Evolutionary conservation across 257 asterid species (phyloP), one percentile per base, ranked within the genome.

Genomic region (Mitragyna speciosa): DNA sequence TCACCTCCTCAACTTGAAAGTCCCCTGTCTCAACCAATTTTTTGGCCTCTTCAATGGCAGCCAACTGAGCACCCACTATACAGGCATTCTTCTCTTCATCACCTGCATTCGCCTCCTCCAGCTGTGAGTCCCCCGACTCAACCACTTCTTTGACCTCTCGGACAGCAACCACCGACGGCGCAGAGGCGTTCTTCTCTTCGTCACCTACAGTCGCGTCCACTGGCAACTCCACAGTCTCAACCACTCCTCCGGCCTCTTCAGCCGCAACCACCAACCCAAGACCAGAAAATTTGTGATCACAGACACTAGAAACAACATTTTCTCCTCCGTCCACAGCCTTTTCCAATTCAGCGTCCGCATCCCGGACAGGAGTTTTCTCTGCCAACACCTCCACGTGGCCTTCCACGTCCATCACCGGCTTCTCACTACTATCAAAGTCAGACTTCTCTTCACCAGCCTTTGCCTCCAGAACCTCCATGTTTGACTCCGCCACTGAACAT

Each of bases 351-450:
- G 33, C 69, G 5, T 28, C 77, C 47, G 33, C 74, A 5, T 20
- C 68, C 28, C 1, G 15, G 26, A 45, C 54, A 47, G 59, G 70
- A 17, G 30, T 15, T 31, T 78, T 73, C 52, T 16, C 83, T 26
- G 51, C 49, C 65, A 59, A 26, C 59, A 76, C 26, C 80, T 64
- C 64, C 64, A 51, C 5, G 39, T 24, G 48, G n/a, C 31, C 64
- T 76, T 64, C 73, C 30, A 36, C 43, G 26, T 76, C 52, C 49
- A n/a, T 77, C 77, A 58, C 77, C 30, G 70, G 52, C 39, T 16
- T 73, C 14, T 70, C 63, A 2, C 16, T 48, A 14, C 8, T 26
- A 24, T 47, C 19, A 58, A n/a, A 12, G 33, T 20, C 80, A 52
- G 54, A 52, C n/a, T 43, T 63, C 58, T 56, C 73, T 5, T 10